Percentiles rank a stretch among this genome's conserved stretches.
Evolutionary conservation across 164 flowering plant species (phyloP).

Genomic region (Umbilicus rupestris): DNA sequence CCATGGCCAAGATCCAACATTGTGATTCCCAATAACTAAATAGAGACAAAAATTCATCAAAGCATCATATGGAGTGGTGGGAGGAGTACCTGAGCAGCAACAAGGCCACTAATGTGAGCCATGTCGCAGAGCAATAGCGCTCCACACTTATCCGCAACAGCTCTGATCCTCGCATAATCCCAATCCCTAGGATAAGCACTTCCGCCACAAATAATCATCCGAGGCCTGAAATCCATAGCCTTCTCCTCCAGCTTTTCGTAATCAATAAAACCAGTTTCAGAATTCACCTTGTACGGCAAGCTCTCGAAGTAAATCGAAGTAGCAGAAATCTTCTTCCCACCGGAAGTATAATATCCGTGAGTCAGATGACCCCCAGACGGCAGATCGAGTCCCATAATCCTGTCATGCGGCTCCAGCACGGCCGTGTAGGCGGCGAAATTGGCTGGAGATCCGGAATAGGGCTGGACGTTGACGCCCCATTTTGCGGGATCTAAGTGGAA

Average conservation of each 20-base stretch:
- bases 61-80: too few relatives aligned
- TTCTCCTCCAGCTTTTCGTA: constrained; percentile 96
- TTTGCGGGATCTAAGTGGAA: constrained; percentile 52
- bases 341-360: constrained; percentile 91
- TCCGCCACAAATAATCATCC: constrained; percentile 89
- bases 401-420: constrained; percentile 77
- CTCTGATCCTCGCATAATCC: too few relatives aligned
- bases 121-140: too few relatives aligned
- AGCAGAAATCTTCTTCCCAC: constrained; percentile 93
- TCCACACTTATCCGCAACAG: too few relatives aligned
- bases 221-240: constrained; percentile 95
- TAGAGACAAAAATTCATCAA: too few relatives aligned
- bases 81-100: too few relatives aligned
- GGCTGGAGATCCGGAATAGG: constrained; percentile 90
- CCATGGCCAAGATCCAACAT: too few relatives aligned
- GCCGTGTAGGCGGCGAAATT: constrained; percentile 99
- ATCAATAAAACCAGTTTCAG: constrained; percentile 72
- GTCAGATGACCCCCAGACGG: constrained; percentile 96
- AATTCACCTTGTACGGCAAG: constrained; percentile 87
- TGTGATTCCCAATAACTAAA: too few relatives aligned
- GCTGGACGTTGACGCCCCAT: constrained; percentile 99
- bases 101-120: too few relatives aligned
- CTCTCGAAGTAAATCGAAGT: constrained; percentile 98
- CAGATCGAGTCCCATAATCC: constrained; percentile 94
- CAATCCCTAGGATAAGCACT: constrained; percentile 99